A percentile compares a stretch with the other conserved stretches of the same genome.
phyloP scores from a whole-genome alignment of 2,329 filamentous ascomycete genomes.

The Fusarium sambucinum region DNA sequence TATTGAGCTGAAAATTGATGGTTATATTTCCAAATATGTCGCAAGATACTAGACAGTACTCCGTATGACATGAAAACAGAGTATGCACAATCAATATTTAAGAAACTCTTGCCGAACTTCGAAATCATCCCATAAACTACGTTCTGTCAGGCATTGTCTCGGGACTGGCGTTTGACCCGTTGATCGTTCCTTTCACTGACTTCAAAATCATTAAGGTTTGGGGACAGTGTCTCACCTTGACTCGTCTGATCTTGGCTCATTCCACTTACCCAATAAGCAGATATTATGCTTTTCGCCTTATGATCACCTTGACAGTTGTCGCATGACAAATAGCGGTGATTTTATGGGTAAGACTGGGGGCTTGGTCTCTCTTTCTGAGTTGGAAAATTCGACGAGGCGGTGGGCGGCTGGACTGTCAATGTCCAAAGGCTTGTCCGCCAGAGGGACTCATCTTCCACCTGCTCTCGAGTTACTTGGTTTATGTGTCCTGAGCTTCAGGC shows the following conservation, averaged over 20 bases:
- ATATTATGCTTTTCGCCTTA: background rate
- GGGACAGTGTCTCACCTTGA: conserved; percentile 5
- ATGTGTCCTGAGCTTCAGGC: background rate
- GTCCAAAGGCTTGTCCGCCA: background rate
- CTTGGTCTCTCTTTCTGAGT: background rate
- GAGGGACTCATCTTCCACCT: background rate
- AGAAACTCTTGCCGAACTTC: conserved; percentile 10
- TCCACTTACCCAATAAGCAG: background rate
- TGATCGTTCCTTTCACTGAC: conserved; percentile 8
- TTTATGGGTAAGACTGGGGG: conserved; percentile 3
- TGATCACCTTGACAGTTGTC: conserved; percentile 16
- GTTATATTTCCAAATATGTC: background rate
- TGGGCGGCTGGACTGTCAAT: background rate
- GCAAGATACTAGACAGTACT: background rate
- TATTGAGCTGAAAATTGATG: background rate
- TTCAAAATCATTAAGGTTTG: background rate
- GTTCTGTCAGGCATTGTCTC: conserved; percentile 31
- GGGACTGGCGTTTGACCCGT: conserved; percentile 30
- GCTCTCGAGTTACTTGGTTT: background rate
- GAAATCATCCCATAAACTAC: conserved; percentile 10
- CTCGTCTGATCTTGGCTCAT: background rate
- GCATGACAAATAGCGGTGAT: conserved; percentile 8
- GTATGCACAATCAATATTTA: background rate
- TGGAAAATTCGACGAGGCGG: conserved; percentile 7
- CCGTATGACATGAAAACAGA: conserved; percentile 6